These are phyloP conservation scores for Epichloe glyceriae DNA, from an alignment of 2,329 filamentous ascomycete genomes.

Conservation along the genomic window DNA sequence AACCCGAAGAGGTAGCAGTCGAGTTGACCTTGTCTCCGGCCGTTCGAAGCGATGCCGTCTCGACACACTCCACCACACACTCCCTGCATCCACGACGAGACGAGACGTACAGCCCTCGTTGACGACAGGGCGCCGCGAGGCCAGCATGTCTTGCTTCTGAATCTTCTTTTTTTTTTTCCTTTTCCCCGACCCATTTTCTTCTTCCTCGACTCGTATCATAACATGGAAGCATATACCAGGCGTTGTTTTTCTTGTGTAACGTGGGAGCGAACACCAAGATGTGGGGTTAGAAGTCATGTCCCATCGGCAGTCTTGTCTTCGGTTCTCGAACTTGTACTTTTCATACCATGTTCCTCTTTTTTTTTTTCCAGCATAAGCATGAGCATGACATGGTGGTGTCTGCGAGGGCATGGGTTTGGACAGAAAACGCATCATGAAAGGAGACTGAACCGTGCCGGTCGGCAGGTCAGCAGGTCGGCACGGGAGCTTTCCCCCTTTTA, in stretches of 20 bases:
- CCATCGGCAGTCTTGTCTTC: neutral
- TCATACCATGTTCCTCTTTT: neutral
- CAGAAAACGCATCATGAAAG: neutral
- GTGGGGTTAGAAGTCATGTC: neutral
- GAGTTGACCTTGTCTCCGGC: neutral
- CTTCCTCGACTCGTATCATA: neutral
- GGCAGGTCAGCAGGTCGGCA: neutral
- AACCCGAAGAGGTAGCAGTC: neutral
- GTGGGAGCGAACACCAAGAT: neutral
- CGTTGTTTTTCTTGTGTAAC: neutral
- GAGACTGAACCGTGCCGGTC: no score
- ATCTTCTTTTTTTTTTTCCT: neutral
- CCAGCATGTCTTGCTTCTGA: neutral
- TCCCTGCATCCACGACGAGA: neutral
- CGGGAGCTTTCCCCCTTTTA: neutral
- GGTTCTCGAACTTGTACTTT: neutral
- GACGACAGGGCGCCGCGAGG: neutral
- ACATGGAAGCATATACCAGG: neutral
- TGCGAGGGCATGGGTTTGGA: neutral
- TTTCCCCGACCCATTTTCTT: neutral
- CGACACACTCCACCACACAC: neutral
- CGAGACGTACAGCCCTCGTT: neutral
- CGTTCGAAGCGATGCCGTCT: neutral
- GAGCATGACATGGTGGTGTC: neutral
- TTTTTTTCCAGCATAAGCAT: neutral